Conservation (phyloP, 2,329 filamentous ascomycete species). For the Penicillium sp. region DNA sequence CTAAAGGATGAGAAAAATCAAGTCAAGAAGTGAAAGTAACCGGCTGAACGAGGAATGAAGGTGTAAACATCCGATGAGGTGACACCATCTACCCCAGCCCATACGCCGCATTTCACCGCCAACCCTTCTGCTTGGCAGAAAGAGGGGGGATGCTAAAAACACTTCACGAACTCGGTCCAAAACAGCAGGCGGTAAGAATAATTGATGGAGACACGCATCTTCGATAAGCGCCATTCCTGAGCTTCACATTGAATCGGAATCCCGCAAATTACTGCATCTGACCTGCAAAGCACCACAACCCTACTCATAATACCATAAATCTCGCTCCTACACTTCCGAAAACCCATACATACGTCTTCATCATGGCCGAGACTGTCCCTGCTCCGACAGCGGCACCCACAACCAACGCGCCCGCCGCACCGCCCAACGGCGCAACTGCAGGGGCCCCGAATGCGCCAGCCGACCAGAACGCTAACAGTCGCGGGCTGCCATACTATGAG, state of each 20-base stretch:
- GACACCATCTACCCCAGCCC: too few species aligned
- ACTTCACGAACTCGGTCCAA: too few species aligned
- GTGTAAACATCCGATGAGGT: conserved; percentile 18
- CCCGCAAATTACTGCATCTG: conserved; percentile 7
- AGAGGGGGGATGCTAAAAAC: too few species aligned
- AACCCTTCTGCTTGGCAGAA: too few species aligned
- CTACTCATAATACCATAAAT: background rate
- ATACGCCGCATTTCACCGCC: too few species aligned
- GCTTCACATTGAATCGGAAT: conserved; percentile 3
- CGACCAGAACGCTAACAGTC: conserved; percentile 37
- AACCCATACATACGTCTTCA: background rate
- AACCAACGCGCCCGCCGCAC: conserved; percentile 23
- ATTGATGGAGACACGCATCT: too few species aligned
- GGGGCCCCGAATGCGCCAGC: conserved; percentile 26
- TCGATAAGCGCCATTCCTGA: conserved; percentile 23
- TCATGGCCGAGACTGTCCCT: conserved; percentile 49
- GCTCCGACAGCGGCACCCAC: conserved; percentile 30
- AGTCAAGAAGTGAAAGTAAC: background rate
- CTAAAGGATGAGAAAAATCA: background rate
- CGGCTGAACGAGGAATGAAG: background rate
- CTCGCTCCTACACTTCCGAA: background rate
- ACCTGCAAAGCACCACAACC: background rate
- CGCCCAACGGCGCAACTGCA: conserved; percentile 24
- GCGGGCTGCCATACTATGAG: conserved; percentile 70
- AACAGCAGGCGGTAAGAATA: too few species aligned